Conservation (phyloP, 2,329 filamentous ascomycete genomes). For the Colletotrichum tamarilloi region DNA sequence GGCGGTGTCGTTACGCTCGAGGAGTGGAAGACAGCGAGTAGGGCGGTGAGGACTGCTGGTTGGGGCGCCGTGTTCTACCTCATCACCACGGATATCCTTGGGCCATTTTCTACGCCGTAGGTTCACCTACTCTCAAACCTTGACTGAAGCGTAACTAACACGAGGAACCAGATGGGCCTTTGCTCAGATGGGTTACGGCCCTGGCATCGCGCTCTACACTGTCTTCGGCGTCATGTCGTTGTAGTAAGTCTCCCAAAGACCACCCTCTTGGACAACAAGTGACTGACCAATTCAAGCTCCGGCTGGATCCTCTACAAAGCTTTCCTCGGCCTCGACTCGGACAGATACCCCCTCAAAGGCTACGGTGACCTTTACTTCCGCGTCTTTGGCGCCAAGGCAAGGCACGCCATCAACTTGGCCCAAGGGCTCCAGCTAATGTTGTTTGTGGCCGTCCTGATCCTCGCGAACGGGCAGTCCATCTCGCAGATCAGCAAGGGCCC, state of each 20-base stretch:
- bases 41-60: slow-evolving; percentile 57
- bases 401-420: slow-evolving; percentile 59
- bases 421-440: slow-evolving; percentile 61
- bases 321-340: slow-evolving; percentile 58
- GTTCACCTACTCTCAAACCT: slow-evolving; percentile 4
- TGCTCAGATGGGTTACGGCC: slow-evolving; percentile 52
- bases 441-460: slow-evolving; percentile 62
- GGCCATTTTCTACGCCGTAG: slow-evolving; percentile 53
- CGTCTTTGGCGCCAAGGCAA: slow-evolving; percentile 55
- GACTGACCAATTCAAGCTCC: slow-evolving; percentile 47
- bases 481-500: slow-evolving; percentile 58
- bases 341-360: slow-evolving; percentile 57
- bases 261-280: too few species aligned
- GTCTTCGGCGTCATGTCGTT: slow-evolving; percentile 51
- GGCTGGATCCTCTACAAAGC: slow-evolving; percentile 59
- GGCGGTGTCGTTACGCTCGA: slow-evolving; percentile 40
- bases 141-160: background rate
- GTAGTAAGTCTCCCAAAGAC: slow-evolving; percentile 2
- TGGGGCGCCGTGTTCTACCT: slow-evolving; percentile 60
- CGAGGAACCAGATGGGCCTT: slow-evolving; percentile 31
- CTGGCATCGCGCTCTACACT: slow-evolving; percentile 58
- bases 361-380: slow-evolving; percentile 62
- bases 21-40: slow-evolving; percentile 59
- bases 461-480: slow-evolving; percentile 64
- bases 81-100: slow-evolving; percentile 61